Conservation (phyloP, 495 filamentous ascomycete species). For the Penicillium cosmopolitanum region DNA sequence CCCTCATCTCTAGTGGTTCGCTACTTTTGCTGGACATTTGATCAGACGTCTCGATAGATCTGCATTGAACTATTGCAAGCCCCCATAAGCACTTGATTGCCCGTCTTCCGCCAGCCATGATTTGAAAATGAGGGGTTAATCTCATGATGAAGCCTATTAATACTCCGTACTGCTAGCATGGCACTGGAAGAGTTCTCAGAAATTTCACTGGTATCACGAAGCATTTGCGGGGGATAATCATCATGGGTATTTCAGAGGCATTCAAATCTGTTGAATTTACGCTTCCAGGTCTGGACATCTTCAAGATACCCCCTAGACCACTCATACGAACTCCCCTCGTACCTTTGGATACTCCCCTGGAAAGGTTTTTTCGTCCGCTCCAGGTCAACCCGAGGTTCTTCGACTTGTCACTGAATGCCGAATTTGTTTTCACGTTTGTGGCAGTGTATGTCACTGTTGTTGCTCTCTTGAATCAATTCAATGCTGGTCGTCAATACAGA, state of each 20-base stretch:
- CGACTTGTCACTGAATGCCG: conserved; percentile 2
- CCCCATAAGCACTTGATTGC: background rate
- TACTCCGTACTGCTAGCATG: background rate
- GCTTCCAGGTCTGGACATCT: conserved; percentile 9
- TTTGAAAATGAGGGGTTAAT: background rate
- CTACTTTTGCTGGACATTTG: background rate
- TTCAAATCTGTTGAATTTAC: conserved; percentile 5
- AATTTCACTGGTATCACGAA: background rate
- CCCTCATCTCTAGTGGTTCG: background rate
- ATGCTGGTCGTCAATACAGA: conserved; percentile 13
- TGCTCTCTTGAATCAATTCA: conserved; percentile 19
- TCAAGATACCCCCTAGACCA: conserved; percentile 11
- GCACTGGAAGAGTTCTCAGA: background rate
- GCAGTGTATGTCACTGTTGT: conserved; percentile 15
- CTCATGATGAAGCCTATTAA: background rate
- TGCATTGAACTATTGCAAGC: background rate
- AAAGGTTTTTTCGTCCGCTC: conserved; percentile 5
- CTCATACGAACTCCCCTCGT: background rate
- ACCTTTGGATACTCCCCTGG: background rate
- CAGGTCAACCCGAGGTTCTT: conserved; percentile 10
- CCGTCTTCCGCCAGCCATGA: background rate
- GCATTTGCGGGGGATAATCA: background rate
- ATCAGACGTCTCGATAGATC: background rate
- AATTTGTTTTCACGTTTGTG: conserved; percentile 18
- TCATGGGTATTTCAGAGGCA: conserved; percentile 5